Percentiles rank a stretch among this genome's conserved stretches.
phyloP scores from a whole-genome alignment of 768 basidiomycete genomes.

The Psilocybe cyanescens region DNA sequence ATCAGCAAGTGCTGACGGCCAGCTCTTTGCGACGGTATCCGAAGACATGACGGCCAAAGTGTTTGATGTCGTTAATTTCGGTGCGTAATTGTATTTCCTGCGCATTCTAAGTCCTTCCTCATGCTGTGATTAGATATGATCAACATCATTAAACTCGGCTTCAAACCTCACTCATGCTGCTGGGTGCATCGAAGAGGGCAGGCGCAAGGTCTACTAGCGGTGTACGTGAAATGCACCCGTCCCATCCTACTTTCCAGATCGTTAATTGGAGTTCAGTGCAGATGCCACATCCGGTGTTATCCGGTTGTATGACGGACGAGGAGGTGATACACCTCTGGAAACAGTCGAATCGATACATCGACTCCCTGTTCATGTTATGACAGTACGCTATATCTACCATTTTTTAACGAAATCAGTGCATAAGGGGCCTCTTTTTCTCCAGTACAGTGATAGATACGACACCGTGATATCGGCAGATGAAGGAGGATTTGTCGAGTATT shows the following conservation, averaged over 20 bases:
- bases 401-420: not conserved
- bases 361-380: slow-evolving; percentile 89
- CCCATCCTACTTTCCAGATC: slow-evolving; percentile 1
- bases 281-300: slow-evolving; percentile 78
- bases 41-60: slow-evolving; percentile 94
- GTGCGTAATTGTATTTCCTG: slow-evolving; percentile 47
- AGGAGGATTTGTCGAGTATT: slow-evolving; percentile 94
- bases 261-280: slow-evolving; percentile 54
- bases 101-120: not conserved
- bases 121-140: slow-evolving; percentile 81
- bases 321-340: slow-evolving; percentile 77
- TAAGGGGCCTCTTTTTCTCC: slow-evolving; percentile 4
- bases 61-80: slow-evolving; percentile 98
- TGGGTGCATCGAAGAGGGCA: slow-evolving; percentile 94
- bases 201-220: slow-evolving; percentile 84
- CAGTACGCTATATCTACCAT: slow-evolving; percentile 51
- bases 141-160: slow-evolving; percentile 92
- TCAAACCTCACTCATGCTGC: slow-evolving; percentile 84
- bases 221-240: slow-evolving; percentile 52
- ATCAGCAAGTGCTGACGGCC: slow-evolving; percentile 89
- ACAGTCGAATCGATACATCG: slow-evolving; percentile 81
- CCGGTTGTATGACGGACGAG: slow-evolving; percentile 91
- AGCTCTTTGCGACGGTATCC: slow-evolving; percentile 88
- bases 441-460: slow-evolving; percentile 93
- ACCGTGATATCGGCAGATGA: slow-evolving; percentile 95